Base-by-base conservation (phyloP, 805 yeast genomes). In the Pichia nakasei region DNA sequence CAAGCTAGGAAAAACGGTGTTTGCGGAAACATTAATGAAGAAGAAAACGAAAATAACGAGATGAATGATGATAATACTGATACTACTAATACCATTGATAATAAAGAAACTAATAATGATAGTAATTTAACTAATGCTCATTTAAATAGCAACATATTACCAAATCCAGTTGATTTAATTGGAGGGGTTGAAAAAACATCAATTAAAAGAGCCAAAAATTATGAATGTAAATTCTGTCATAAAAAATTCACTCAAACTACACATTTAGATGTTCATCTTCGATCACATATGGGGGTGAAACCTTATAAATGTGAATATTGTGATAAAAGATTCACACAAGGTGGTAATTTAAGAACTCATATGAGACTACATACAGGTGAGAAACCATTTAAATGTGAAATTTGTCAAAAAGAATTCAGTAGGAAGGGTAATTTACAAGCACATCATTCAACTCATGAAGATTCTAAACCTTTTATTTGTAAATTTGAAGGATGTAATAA, bases 391-490 rank as follows among this genome's bases (percentile, higher is more conserved):
- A 69, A 73, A 32, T 89, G 97, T 66, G 80, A 78, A 18, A 64
- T 75, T 9, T 89, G 97, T 63, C 76, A 76, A 20, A 75, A 86
- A 48, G 70, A 77, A 29, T 89, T 89, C 61, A 85, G 95, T 43
- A 75, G 96, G 55, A 85, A 89, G 62, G 97, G 97, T 17, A 89
- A 89, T 63, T 71, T 86, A 52, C 89, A 91, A 22, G 94, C 95
- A 3, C 97, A 89, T 63, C 69, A 72, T 60, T 66, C 85, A 46
- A 87, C 95, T 0, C 97, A 88, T 64, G 80, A 80, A 45, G 79
- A 84, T 53, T 67, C 76, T 45, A 80, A 84, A 55, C 96, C 95
- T 7, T 85, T 70, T 57, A 74, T 75, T 45, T 89, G 97, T 65
- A 77, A 76, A 54, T 70, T 89, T 47, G 96, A 87, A 60, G 70